Evolutionary conservation across 163 green algal genomes (phyloP), one percentile per base, ranked within the genome.

Genomic region (Coccomyxa subellipsoidea): DNA sequence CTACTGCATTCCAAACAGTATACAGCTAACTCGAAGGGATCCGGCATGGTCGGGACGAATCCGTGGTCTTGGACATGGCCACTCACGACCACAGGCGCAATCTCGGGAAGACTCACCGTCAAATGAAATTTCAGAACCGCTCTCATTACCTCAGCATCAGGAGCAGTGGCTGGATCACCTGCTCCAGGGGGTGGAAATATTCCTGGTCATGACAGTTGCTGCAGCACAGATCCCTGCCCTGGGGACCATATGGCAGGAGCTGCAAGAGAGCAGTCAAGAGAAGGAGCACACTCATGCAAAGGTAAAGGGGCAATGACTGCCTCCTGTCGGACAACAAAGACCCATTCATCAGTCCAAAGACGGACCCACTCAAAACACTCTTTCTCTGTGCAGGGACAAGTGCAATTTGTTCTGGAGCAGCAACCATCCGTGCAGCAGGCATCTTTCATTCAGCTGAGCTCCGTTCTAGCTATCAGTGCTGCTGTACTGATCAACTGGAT

Each of bases 401-500:
- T 59, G 47, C 47, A 59, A 59, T 18, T 59, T 12, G 4, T 59
- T 18, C 3, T 59, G 47, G 47, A 59, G 21, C 47, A 59, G 21
- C 47, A 8, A 23, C 23, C 21, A 12, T 18, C 47, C 15, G 47
- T 59, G 21, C 47, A 59, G 2, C 47, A 59, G 47, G 47, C 47
- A 59, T 59, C 47, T 27, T 1, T 59, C 23, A 18, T 59, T 23
- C 47, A 59, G 23, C 15, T 59, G 47, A 18, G 47, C 47, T 59
- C 47, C 23, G 5, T 59, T 18, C 47, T 59, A 59, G 47, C 15
- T 27, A 12, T 59, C 23, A 18, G 15, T 59, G 47, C 15, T 59
- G 66, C 27, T 12, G 21, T 73, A 23, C 66, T 73, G 66, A 73
- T 73, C 66, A 73, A 73, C 66, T 73, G 66, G 66, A 32, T 73